Base-by-base conservation (phyloP, 2,329 filamentous ascomycete species). In the Colletotrichum endophyticum region DNA sequence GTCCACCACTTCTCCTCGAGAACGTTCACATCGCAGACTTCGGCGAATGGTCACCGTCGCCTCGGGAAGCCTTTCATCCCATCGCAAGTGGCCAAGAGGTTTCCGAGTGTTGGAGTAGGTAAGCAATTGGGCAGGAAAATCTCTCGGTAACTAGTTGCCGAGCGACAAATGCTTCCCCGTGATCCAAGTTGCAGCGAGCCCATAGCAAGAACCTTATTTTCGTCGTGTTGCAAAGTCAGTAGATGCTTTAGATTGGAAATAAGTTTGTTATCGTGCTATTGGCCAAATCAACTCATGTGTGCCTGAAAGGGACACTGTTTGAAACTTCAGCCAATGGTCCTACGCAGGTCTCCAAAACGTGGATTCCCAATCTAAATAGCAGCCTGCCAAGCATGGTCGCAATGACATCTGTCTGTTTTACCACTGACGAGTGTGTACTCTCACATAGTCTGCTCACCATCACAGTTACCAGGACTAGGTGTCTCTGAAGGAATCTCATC, bases 91-190 rank as follows among this genome's bases (percentile, higher is more conserved):
- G 28, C 19, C 4, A 62, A n/a, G 12, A 32, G 4, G 1, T 62
- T 32, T 1, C 27, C 59, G 59, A 22, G 27, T 0, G 19, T 8
- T 22, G 28, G 8, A 3, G 28, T 62, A 32, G 30, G 28, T 34
- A 30, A 13, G 15, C 59, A 34, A 2, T 62, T 19, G 59, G 13
- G 59, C 28, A 34, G 12, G 6, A 57, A 25, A 3, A 28, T 13
- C 59, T 62, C 59, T 32, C 59, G 59, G 59, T 7, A 8, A 63
- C n/a, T n/a, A 8, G 59, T 63, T 63, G 28, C 59, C 59, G 59
- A 63, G 9, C 4, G 16, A 22, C 27, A 34, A 12, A 34, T n/a
- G 59, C 19, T 13, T 34, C 25, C 28, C 59, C 59, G 59, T 62
- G 7, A 28, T 34, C 28, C 15, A 34, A 62, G 32, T 30, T 28